Conservation (phyloP, 305 asterid species). For the Fraxinus dipetala region DNA sequence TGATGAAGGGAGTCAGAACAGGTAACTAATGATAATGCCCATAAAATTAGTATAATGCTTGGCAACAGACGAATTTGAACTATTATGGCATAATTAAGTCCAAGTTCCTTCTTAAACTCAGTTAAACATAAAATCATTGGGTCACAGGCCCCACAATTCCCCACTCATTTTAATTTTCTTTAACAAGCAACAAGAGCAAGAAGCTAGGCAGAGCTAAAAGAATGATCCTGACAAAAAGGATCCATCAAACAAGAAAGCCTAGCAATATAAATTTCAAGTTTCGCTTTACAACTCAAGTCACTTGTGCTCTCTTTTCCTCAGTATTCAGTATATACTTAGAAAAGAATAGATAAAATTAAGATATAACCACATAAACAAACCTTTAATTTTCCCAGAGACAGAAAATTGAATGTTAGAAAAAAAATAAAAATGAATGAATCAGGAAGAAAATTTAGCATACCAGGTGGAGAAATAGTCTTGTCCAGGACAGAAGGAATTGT, state of each 20-base stretch:
- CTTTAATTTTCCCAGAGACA: constrained; percentile 1
- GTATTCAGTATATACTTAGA: neutral
- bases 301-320: neutral
- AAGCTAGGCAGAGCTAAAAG: neutral
- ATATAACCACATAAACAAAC: neutral
- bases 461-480: constrained; percentile 81
- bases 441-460: constrained; percentile 33
- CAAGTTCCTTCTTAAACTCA: neutral
- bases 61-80: neutral
- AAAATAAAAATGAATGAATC: constrained; percentile 16
- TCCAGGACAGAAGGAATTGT: constrained; percentile 90
- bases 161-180: neutral
- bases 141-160: neutral
- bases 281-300: neutral
- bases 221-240: neutral
- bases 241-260: neutral
- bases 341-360: neutral
- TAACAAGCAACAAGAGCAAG: neutral
- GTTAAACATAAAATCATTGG: neutral
- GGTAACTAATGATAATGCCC: neutral
- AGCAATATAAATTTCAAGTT: neutral
- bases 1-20: neutral
- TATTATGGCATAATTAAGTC: neutral
- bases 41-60: neutral
- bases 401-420: constrained; percentile 10